phyloP scores from a whole-genome alignment of 805 yeast genomes.

The Candida maesae region DNA sequence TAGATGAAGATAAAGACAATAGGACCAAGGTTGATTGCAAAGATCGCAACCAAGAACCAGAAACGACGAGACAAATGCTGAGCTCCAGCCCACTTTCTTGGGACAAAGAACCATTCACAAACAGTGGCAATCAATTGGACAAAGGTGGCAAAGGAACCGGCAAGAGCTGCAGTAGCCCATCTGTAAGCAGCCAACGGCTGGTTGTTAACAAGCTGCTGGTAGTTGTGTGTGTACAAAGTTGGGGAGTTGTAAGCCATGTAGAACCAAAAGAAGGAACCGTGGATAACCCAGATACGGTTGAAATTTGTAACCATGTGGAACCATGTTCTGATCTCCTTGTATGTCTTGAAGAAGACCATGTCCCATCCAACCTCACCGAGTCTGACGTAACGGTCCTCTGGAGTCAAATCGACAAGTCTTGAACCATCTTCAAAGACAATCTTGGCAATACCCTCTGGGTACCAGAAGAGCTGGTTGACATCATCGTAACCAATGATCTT shows the following conservation, averaged over 20 bases:
- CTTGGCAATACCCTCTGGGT: constrained; percentile 96
- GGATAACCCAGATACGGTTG: constrained; percentile 98
- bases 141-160: constrained; percentile 80
- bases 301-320: constrained; percentile 91
- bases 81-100: constrained; percentile 99
- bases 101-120: constrained; percentile 94
- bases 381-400: constrained; percentile 82
- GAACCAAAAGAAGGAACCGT: constrained; percentile 89
- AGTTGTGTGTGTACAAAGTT: constrained; percentile 81
- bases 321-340: constrained; percentile 96
- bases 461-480: constrained; percentile 98
- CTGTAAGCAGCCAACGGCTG: constrained; percentile 85
- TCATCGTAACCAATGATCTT: constrained; percentile 91
- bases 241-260: constrained; percentile 92
- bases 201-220: constrained; percentile 76
- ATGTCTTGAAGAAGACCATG: constrained; percentile 91
- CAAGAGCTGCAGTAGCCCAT: constrained; percentile 92
- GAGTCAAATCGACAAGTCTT: constrained; percentile 84
- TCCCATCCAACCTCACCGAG: constrained; percentile 93
- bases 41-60: constrained; percentile 62
- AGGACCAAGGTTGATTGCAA: constrained; percentile 77
- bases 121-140: constrained; percentile 86
- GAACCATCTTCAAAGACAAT: constrained; percentile 90
- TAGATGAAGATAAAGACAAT: constrained; percentile 80
- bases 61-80: constrained; percentile 91